Base-by-base conservation (phyloP, 768 basidiomycete species). In the Dentipellis sp. region DNA sequence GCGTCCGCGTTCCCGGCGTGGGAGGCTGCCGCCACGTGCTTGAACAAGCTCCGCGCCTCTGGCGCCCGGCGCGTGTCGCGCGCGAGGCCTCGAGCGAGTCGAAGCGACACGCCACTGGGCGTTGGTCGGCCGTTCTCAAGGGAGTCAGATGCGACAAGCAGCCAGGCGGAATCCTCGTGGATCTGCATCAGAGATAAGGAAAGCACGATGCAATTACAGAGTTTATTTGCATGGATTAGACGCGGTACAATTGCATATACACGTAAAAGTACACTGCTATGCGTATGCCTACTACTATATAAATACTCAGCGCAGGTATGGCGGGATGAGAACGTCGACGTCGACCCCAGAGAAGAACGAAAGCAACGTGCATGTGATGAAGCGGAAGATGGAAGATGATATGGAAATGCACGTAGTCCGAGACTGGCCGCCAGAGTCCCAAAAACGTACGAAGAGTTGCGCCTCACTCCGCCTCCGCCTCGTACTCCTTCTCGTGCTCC, bases 401-500 rank as follows among this genome's bases (percentile, higher is more conserved):
- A 29, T 29, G 29, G 29, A 29, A 29, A 29, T 29, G 29, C 29
- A 29, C 29, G 29, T 6, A 29, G 29, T 29, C 29, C 29, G 29
- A 29, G 42, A 45, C 42, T 8, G 8, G 42, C 10, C 42, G 11
- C 16, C 42, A 19, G 42, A 45, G 42, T 45, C 42, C 42, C 42
- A 45, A 16, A 16, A 16, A 45, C 39, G n/a, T 19, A 45, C 42
- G n/a, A 40, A 16, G 12, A 45, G n/a, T n/a, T 19, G n/a, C 42
- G 42, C 42, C 48, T 61, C 37, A 64, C 46, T 60, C 66, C 39
- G 58, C 58, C 50, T 56, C 63, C 10, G 61, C 63, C 47, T 71
- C 66, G 56, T 67, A 65, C 53, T 62, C 67, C 16, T 64, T 61
- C n/a, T 64, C 56, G 3, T 58, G 57, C 47, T 50, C 56, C 10